Evolutionary conservation across 768 basidiomycete species (phyloP), one percentile per base, ranked within the genome.

Genomic region (Phaffia tasmanica): DNA sequence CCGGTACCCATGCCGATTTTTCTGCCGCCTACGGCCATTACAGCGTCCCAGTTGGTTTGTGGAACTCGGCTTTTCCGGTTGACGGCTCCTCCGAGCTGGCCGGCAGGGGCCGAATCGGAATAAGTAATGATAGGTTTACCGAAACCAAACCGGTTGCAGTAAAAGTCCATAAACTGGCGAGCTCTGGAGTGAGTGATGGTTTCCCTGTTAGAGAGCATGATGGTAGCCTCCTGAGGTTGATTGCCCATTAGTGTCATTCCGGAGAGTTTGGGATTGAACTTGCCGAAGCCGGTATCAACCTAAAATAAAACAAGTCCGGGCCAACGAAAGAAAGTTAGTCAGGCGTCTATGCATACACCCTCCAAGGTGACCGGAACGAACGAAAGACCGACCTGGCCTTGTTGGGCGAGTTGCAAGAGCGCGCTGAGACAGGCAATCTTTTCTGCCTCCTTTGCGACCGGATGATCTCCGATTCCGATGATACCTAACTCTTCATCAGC

Each of bases 121-220:
- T 62, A 67, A 18, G 80, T 79, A 68, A 94, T 76, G 58, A 87
- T 86, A 2, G 89, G 89, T 69, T 82, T 83, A 14, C 81, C 79
- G 72, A 92, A 92, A 29, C 79, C 78, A 74, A 84, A 95, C 47
- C 84, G 81, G 55, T 84, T 82, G 74, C 91, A 94, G 72, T 97
- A 97, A 75, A 87, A 97, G 70, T 93, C 92, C 86, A 95, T 92
- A 79, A 97, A 97, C 68, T 82, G 83, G 58, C 86, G 83, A 3
- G 90, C 89, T 61, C 81, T 81, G 61, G 89, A 87, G 60, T 85
- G 85, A 8, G 78, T 78, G 69, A 92, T 81, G 25, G 77, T 72
- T 15, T 83, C 80, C 29, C 84, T 83, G 72, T 90, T 86, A 2
- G 84, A 82, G 15, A 92, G 73, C 8, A 71, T 73, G 42, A 78